phyloP scores from a whole-genome alignment of 129 eudicot species.

The Scalesia atractyloides region DNA sequence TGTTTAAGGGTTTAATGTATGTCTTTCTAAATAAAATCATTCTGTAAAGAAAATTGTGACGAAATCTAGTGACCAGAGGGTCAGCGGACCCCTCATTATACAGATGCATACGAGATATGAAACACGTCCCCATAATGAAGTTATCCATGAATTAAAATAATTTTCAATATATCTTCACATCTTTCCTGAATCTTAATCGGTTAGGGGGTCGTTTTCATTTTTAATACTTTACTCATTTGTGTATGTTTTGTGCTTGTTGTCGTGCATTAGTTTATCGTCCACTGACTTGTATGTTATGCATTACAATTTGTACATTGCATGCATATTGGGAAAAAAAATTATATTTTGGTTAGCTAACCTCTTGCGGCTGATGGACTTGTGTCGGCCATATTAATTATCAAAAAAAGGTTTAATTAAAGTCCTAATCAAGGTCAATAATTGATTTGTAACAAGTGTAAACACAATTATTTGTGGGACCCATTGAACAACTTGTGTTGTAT shows the following conservation, averaged over 20 bases:
- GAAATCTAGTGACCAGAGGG: background rate
- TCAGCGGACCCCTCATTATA: no score
- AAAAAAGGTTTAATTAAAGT: slow-evolving; percentile 7
- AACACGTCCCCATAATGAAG: background rate
- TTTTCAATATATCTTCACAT: slow-evolving; percentile 7
- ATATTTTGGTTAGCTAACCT: slow-evolving; percentile 14
- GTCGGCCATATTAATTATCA: slow-evolving; percentile 32
- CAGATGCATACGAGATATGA: background rate
- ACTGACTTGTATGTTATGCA: slow-evolving; percentile 15
- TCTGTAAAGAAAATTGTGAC: background rate
- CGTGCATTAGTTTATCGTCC: background rate
- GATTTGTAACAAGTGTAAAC: slow-evolving; percentile 29
- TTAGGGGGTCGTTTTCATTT: slow-evolving; percentile 41
- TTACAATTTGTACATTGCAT: slow-evolving; percentile 22
- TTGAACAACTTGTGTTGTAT: background rate
- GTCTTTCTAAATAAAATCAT: background rate
- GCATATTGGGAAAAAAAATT: background rate
- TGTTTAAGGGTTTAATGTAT: background rate
- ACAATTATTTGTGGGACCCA: slow-evolving; percentile 36
- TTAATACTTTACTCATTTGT: slow-evolving; percentile 17
- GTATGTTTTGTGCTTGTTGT: slow-evolving; percentile 26
- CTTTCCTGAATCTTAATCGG: slow-evolving; percentile 15
- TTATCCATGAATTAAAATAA: background rate
- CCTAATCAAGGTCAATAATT: slow-evolving; percentile 23
- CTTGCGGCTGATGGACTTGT: slow-evolving; percentile 26